Conservation (phyloP, 1,284 basidiomycete genomes). For the Takashimella tepidaria region DNA sequence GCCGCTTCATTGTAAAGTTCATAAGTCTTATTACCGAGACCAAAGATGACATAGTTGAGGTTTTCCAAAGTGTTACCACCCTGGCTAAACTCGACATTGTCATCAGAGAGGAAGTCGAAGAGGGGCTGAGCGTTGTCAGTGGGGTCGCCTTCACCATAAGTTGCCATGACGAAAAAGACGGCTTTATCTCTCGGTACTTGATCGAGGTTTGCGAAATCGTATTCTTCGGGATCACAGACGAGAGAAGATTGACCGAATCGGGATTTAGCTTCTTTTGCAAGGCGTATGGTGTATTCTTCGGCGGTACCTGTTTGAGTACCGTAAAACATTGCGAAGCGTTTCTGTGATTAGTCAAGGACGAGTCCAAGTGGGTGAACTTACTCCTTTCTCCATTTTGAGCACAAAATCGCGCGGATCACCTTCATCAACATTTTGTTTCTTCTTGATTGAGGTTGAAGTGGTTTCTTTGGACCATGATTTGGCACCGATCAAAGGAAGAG, state of each 20-base stretch:
- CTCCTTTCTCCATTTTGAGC: slow-evolving; percentile 79
- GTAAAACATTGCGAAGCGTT: slow-evolving; percentile 90
- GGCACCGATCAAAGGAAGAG: slow-evolving; percentile 41
- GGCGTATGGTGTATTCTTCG: slow-evolving; percentile 88
- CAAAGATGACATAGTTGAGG: slow-evolving; percentile 92
- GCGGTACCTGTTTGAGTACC: slow-evolving; percentile 96
- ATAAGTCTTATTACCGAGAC: slow-evolving; percentile 91
- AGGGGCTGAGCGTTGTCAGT: slow-evolving; percentile 97
- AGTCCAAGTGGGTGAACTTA: too few relatives aligned
- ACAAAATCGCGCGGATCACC: slow-evolving; percentile 84
- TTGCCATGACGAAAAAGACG: slow-evolving; percentile 86
- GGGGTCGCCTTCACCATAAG: slow-evolving; percentile 97
- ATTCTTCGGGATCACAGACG: slow-evolving; percentile 93
- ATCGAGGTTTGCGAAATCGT: slow-evolving; percentile 95
- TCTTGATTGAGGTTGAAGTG: slow-evolving; percentile 2
- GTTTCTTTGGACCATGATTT: slow-evolving; percentile 9
- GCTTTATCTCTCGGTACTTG: slow-evolving; percentile 78
- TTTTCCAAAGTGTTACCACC: slow-evolving; percentile 66
- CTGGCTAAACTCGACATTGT: slow-evolving; percentile 72
- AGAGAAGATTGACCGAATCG: slow-evolving; percentile 88
- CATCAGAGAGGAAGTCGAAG: slow-evolving; percentile 84
- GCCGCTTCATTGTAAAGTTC: slow-evolving; percentile 92
- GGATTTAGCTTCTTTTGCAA: slow-evolving; percentile 89
- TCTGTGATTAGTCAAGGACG: slow-evolving; percentile 50
- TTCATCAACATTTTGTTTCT: slow-evolving; percentile 60